Percentiles rank a stretch among this genome's conserved stretches.
These are phyloP conservation scores for Fusarium sp. DNA, from an alignment of 2,329 filamentous ascomycete genomes.

Conservation along the genomic window DNA sequence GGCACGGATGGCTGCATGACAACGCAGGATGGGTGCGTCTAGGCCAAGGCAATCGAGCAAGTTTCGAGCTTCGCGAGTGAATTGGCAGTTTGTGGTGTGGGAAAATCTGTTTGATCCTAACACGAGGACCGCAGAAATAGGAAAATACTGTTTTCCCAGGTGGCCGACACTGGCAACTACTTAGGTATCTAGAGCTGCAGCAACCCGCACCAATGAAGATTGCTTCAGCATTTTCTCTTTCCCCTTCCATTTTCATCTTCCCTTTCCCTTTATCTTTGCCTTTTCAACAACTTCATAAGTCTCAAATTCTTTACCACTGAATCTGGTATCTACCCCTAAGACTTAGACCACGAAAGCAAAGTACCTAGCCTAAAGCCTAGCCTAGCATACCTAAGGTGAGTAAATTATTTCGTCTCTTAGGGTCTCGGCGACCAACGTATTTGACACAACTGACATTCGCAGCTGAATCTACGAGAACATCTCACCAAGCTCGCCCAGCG, in stretches of 20 bases:
- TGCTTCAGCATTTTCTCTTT: not conserved
- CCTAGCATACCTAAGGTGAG: not conserved
- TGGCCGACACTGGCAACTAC: not conserved
- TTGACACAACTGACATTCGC: no score
- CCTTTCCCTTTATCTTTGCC: no score
- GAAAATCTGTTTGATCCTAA: not conserved
- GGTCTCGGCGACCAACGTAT: no score
- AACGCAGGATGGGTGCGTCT: conserved; percentile 63
- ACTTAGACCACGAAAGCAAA: not conserved
- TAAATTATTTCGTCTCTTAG: not conserved
- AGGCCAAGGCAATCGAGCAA: conserved; percentile 54
- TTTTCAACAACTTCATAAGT: not conserved
- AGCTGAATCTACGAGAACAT: no score
- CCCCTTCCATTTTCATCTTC: not conserved
- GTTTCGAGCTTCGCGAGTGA: conserved; percentile 45
- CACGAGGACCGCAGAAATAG: not conserved
- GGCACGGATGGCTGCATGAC: conserved; percentile 61
- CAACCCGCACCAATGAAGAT: not conserved
- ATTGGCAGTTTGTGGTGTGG: not conserved
- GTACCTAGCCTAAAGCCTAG: not conserved
- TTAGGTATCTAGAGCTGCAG: not conserved
- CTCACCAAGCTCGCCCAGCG: no score
- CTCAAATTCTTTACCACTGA: not conserved
- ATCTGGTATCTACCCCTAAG: not conserved
- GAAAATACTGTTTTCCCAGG: not conserved